Evolutionary conservation across 441 rosid genomes (phyloP).

Genomic region (Francoa sonchifolia): DNA sequence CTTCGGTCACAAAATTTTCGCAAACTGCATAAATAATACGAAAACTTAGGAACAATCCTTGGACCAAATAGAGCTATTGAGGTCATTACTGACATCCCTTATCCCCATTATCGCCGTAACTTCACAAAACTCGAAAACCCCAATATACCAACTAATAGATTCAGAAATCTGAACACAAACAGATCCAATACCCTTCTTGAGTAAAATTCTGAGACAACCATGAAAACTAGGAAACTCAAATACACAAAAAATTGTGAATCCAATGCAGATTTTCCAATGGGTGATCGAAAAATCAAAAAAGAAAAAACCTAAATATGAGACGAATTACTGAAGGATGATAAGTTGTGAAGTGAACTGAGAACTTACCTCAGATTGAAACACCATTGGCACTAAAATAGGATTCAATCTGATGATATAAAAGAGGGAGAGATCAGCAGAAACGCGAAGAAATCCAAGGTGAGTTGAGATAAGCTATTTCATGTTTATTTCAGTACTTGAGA

Average conservation of each 20-base stretch:
- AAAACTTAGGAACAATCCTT: conserved; percentile 28
- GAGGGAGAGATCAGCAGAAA: too few species aligned
- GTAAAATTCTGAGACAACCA: conserved; percentile 22
- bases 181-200: not conserved
- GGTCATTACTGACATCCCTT: conserved; percentile 30
- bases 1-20: conserved; percentile 31
- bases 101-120: conserved; percentile 26
- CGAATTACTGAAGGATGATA: too few species aligned
- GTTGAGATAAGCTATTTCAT: too few species aligned
- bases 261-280: not conserved
- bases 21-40: conserved; percentile 19
- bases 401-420: too few species aligned
- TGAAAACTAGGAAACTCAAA: conserved; percentile 15
- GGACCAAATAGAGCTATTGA: conserved; percentile 27
- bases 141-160: conserved; percentile 12
- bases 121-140: conserved; percentile 11
- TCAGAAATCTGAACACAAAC: conserved; percentile 4
- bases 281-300: too few species aligned
- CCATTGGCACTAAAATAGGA: too few species aligned
- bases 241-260: conserved; percentile 1
- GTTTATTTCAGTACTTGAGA: too few species aligned
- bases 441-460: too few species aligned
- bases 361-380: too few species aligned
- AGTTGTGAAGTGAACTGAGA: too few species aligned
- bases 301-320: too few species aligned